Conservation (phyloP, 306 rosid genomes). For the Castanea sativa region DNA sequence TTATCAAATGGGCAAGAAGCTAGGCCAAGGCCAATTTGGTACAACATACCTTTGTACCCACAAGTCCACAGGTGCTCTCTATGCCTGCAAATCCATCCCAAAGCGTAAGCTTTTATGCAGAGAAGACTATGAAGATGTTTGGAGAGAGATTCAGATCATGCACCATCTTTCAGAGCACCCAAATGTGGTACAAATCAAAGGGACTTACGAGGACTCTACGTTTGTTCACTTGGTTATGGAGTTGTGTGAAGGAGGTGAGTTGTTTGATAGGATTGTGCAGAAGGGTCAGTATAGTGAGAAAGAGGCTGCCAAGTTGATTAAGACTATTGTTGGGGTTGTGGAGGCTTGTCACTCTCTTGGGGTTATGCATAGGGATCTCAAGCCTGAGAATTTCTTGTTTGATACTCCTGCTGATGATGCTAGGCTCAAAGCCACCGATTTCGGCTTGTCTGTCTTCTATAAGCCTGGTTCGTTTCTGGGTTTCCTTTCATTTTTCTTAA, state of each 20-base stretch:
- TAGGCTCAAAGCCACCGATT: conserved; percentile 76
- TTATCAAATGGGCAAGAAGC: conserved; percentile 76
- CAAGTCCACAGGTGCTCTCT: conserved; percentile 45
- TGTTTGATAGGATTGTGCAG: conserved; percentile 76
- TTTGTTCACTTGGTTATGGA: conserved; percentile 90
- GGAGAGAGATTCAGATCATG: conserved; percentile 97
- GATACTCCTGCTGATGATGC: conserved; percentile 73
- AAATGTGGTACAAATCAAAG: conserved; percentile 68
- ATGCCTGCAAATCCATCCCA: conserved; percentile 90
- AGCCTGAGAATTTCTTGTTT: conserved; percentile 92
- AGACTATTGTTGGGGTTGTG: conserved; percentile 79
- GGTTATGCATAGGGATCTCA: conserved; percentile 95
- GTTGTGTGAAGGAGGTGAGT: conserved; percentile 85
- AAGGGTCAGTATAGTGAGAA: conserved; percentile 89
- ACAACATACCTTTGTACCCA: conserved; percentile 70
- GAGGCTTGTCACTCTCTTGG: conserved; percentile 89
- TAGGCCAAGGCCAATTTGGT: conserved; percentile 84
- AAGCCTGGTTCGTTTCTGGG: conserved; percentile 61
- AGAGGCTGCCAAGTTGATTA: conserved; percentile 75
- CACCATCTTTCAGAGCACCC: conserved; percentile 78
- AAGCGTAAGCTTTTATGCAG: conserved; percentile 70
- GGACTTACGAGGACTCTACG: conserved; percentile 79
- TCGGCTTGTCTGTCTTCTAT: conserved; percentile 78
- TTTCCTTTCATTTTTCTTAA: not conserved
- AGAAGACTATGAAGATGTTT: conserved; percentile 82